Conservation (phyloP, 1,284 basidiomycete genomes). For the Ceratobasidium sp. region DNA sequence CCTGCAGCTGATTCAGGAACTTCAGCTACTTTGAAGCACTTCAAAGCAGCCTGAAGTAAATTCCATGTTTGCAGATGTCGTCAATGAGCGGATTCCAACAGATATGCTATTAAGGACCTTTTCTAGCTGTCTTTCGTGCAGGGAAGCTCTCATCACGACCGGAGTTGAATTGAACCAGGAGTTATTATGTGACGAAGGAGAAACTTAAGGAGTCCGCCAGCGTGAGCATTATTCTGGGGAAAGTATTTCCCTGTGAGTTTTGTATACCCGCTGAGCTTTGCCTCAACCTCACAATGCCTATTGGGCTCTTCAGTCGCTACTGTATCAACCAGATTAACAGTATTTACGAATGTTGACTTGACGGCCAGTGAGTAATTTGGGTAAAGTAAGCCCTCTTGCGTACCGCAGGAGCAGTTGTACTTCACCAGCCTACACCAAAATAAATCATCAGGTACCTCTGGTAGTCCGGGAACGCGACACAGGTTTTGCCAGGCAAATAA, state of each 20-base stretch:
- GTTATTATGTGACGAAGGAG: constrained; percentile 60
- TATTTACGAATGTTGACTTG: constrained; percentile 24
- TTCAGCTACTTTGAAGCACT: too few species aligned
- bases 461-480: constrained; percentile 12
- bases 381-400: too few species aligned
- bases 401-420: neutral
- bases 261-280: constrained; percentile 58
- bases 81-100: neutral
- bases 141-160: neutral
- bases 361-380: neutral
- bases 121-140: neutral
- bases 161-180: constrained; percentile 55
- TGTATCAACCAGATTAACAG: constrained; percentile 37
- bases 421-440: constrained; percentile 19
- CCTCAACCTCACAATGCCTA: constrained; percentile 52
- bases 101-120: neutral
- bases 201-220: constrained; percentile 60
- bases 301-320: constrained; percentile 27
- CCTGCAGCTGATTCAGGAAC: too few species aligned
- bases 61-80: too few species aligned
- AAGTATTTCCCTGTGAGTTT: constrained; percentile 56
- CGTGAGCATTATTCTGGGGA: constrained; percentile 58
- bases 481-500: constrained; percentile 25
- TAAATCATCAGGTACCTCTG: constrained; percentile 21
- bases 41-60: too few species aligned